Evolutionary conservation across 345 rosid genomes (phyloP).

Genomic region (Melastoma malabathricum): DNA sequence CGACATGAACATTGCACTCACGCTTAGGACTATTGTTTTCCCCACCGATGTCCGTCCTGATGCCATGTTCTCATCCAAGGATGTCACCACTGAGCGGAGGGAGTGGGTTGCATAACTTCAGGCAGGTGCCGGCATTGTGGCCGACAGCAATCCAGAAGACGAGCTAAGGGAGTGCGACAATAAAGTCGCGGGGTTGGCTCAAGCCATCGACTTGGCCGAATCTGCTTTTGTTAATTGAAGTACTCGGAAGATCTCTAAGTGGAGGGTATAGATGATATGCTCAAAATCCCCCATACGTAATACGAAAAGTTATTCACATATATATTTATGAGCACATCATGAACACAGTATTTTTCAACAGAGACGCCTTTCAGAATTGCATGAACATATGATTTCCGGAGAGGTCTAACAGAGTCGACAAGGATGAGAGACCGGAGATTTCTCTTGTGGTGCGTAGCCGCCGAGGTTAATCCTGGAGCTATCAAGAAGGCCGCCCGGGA

Average conservation of each 20-base stretch:
- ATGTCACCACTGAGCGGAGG: constrained; percentile 21
- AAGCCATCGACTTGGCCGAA: constrained; percentile 82
- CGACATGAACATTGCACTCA: constrained; percentile 72
- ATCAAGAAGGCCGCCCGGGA: neutral
- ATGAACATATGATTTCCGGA: too few relatives aligned
- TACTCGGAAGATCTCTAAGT: too few relatives aligned
- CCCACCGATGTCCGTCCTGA: constrained; percentile 44
- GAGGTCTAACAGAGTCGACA: neutral
- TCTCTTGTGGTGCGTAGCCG: constrained; percentile 12
- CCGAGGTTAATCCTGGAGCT: constrained; percentile 12
- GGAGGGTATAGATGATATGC: too few relatives aligned
- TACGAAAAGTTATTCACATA: too few relatives aligned
- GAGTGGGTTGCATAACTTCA: constrained; percentile 84
- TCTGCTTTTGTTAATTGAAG: constrained; percentile 44
- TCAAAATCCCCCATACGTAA: too few relatives aligned
- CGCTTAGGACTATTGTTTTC: constrained; percentile 77
- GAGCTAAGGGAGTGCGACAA: constrained; percentile 69
- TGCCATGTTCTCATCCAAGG: constrained; percentile 63
- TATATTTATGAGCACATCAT: too few relatives aligned
- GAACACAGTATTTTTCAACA: too few relatives aligned
- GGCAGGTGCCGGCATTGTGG: constrained; percentile 81
- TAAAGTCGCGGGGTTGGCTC: constrained; percentile 74
- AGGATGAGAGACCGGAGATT: constrained; percentile 9
- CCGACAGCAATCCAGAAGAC: constrained; percentile 62
- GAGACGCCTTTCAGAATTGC: too few relatives aligned